phyloP scores from a whole-genome alignment of 2,329 filamentous ascomycete species.

The Ophiostoma ips region DNA sequence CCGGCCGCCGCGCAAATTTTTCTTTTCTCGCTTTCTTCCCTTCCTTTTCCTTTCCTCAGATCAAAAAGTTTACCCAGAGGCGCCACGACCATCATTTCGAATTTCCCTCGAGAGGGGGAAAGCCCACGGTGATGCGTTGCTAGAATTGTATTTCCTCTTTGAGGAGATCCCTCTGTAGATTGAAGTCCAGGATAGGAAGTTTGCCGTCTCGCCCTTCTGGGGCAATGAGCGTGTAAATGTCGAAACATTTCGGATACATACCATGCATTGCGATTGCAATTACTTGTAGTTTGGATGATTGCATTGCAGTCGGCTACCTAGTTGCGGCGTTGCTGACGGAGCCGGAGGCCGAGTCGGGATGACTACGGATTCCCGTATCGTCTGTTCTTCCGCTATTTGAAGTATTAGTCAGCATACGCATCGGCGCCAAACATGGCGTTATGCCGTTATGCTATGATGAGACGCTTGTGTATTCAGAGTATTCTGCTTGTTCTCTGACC shows the following conservation, averaged over 20 bases:
- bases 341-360: too few relatives aligned
- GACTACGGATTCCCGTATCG: too few relatives aligned
- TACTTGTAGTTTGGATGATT: too few relatives aligned
- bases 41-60: constrained; percentile 35
- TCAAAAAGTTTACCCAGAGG: constrained; percentile 51
- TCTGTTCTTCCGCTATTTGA: too few relatives aligned
- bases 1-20: constrained; percentile 5
- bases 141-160: constrained; percentile 26
- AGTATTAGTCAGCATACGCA: too few relatives aligned
- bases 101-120: constrained; percentile 14
- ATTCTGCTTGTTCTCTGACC: too few relatives aligned
- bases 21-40: constrained; percentile 15
- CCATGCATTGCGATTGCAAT: constrained; percentile 3
- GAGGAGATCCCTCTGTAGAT: constrained; percentile 36
- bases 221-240: constrained; percentile 39
- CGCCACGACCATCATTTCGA: constrained; percentile 50
- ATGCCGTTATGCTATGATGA: too few relatives aligned
- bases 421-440: too few relatives aligned
- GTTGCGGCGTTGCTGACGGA: too few relatives aligned
- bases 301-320: not conserved
- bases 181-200: constrained; percentile 51
- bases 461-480: too few relatives aligned
- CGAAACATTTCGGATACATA: constrained; percentile 45
- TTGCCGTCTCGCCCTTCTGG: constrained; percentile 30
- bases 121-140: constrained; percentile 47